A percentile compares a stretch with the other conserved stretches of the same genome.
Conservation (phyloP, 2,329 filamentous ascomycete species). For the Claviceps paspali region DNA sequence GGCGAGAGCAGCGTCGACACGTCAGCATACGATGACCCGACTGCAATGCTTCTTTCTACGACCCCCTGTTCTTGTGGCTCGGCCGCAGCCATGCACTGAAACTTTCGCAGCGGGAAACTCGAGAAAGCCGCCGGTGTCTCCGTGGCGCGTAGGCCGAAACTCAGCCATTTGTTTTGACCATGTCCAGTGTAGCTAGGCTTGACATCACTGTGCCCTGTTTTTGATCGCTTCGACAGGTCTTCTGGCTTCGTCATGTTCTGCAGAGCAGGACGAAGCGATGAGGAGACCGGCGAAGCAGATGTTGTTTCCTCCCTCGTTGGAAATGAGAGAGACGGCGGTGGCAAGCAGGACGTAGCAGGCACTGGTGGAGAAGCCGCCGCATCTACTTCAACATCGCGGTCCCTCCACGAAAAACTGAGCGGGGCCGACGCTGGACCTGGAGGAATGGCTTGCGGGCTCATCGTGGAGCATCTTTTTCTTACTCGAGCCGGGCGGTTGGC, state of each 20-base stretch:
- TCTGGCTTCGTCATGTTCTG: conserved; percentile 5
- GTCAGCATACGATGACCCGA: conserved; percentile 20
- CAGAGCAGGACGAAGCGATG: not conserved
- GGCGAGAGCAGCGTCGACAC: conserved; percentile 53
- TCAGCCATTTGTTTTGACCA: conserved; percentile 15
- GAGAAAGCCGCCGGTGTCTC: conserved; percentile 9
- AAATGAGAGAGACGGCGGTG: not conserved
- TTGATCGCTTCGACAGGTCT: conserved; percentile 17
- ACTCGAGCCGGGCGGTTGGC: conserved; percentile 28
- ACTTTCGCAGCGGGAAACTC: conserved; percentile 4
- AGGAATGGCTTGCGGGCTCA: conserved; percentile 33
- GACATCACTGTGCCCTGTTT: conserved; percentile 15
- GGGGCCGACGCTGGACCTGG: conserved; percentile 54
- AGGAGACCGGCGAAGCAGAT: not conserved
- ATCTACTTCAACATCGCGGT: conserved; percentile 20
- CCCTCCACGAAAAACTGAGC: conserved; percentile 44
- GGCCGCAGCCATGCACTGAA: conserved; percentile 3
- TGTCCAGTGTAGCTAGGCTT: conserved; percentile 5
- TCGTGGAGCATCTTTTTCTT: conserved; percentile 39
- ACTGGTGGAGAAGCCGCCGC: not conserved
- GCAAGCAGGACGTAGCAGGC: not conserved
- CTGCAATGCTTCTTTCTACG: conserved; percentile 20
- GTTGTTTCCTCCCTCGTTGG: not conserved
- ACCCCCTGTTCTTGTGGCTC: conserved; percentile 8
- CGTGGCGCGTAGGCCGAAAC: conserved; percentile 18